phyloP scores from a whole-genome alignment of 1,284 basidiomycete genomes.

The Malassezia arunalokei region DNA sequence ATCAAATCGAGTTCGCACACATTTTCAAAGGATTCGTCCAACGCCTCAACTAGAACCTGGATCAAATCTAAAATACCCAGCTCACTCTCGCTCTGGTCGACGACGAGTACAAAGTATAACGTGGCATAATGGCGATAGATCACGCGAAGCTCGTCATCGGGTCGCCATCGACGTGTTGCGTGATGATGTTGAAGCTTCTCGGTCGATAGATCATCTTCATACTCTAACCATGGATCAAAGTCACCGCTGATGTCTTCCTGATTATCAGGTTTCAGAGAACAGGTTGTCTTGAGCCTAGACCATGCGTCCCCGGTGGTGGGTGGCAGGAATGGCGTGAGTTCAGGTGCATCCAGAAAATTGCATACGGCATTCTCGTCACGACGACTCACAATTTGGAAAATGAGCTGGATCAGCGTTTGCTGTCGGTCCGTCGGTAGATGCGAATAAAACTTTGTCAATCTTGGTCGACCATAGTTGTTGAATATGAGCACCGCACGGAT shows the following conservation, averaged over 20 bases:
- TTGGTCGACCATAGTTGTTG: conserved; percentile 78
- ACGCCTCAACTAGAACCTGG: conserved; percentile 93
- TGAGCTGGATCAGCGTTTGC: conserved; percentile 37
- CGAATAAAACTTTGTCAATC: conserved; percentile 85
- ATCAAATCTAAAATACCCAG: conserved; percentile 91
- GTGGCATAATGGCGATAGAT: conserved; percentile 64
- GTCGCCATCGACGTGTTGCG: conserved; percentile 6
- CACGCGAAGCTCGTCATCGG: conserved; percentile 33
- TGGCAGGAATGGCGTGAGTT: conserved; percentile 35
- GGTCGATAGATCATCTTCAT: background rate
- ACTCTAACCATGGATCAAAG: conserved; percentile 11
- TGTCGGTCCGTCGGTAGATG: conserved; percentile 33
- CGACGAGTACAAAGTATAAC: conserved; percentile 90
- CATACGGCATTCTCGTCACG: conserved; percentile 32
- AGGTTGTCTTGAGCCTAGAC: background rate
- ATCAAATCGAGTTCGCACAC: conserved; percentile 97
- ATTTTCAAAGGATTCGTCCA: conserved; percentile 92
- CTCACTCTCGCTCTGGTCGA: conserved; percentile 87
- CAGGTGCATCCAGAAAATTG: conserved; percentile 44
- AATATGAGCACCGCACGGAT: conserved; percentile 74
- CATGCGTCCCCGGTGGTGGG: conserved; percentile 22
- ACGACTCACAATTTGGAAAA: conserved; percentile 37
- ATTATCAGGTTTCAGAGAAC: background rate
- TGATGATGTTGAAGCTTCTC: background rate
- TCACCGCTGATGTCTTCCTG: conserved; percentile 2